Evolutionary conservation across 805 yeast species (phyloP), one percentile per base, ranked within the genome.

Genomic region (Myxozyma kluyveri): DNA sequence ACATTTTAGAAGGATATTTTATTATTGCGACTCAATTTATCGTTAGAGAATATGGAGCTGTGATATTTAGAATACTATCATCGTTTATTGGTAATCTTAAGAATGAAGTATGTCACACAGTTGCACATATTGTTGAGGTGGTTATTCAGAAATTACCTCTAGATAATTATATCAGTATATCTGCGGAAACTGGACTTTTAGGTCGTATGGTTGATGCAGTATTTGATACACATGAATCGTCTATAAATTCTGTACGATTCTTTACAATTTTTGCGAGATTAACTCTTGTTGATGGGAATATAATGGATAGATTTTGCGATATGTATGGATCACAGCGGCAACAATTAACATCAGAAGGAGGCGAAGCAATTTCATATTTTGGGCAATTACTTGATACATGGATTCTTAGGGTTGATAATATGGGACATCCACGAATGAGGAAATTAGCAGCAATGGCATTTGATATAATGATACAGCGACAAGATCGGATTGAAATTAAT

Each of bases 381-480:
- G 59, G 59, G 9, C 47, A 45, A n/a, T 33, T 66, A 9, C 42
- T 66, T 22, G 62, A 61, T 24, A 45, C 27, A 19, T 71, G 74
- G 74, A 37, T 68, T 12, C 59, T 57, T 12, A 57, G 56, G 72
- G 68, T 73, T 37, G 70, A 73, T 23, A 79, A 79, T 53, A 77
- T 86, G 50, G 86, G 84, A 38, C 88, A 83, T 61, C 90, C 95
- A 0, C 75, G 87, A 53, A 80, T 81, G 59, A 80, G 85, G 56
- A 91, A 91, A 67, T 70, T 84, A 47, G 81, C 78, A 58, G 69
- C 82, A 2, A 66, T 87, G 52, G 93, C 87, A 0, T 65, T 86
- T 6, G 70, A 84, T 2, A 69, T 82, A 9, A 60, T 85, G 45
- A 60, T 79, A 10, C 33, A 4, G n/a, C 32, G 38, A 7, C 48